Conservation (phyloP, 2,329 filamentous ascomycete species). For the Nemania sp. region DNA sequence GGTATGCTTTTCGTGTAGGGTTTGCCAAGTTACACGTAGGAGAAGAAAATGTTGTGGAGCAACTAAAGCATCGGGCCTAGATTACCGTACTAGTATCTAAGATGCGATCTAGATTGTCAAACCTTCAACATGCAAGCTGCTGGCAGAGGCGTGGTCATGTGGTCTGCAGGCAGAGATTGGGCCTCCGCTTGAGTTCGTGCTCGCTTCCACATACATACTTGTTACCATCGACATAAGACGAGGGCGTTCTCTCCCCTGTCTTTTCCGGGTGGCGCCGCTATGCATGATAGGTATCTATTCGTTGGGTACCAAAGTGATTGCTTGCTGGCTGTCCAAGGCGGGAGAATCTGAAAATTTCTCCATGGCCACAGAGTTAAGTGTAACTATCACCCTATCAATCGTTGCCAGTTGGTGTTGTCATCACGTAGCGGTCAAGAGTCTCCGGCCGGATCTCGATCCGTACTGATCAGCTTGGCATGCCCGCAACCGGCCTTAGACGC, state of each 20-base stretch:
- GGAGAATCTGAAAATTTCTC: not conserved
- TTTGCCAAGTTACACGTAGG: not conserved
- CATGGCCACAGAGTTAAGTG: no score
- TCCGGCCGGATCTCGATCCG: constrained; percentile 5
- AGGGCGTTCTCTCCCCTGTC: not conserved
- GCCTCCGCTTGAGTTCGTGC: not conserved
- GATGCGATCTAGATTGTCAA: no score
- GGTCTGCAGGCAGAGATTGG: not conserved
- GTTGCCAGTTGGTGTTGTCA: constrained; percentile 9
- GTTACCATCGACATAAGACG: not conserved
- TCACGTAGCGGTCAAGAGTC: constrained; percentile 16
- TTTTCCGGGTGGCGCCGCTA: not conserved
- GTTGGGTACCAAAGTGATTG: no score
- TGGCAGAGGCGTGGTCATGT: not conserved
- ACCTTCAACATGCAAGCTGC: no score
- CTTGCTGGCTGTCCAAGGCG: not conserved
- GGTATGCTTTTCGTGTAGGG: constrained; percentile 3
- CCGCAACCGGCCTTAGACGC: constrained; percentile 16
- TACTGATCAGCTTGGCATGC: constrained; percentile 10
- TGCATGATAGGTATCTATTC: constrained; percentile 1
- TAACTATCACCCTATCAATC: constrained; percentile 7
- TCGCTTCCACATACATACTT: not conserved
- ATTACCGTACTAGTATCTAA: no score
- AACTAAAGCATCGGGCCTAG: constrained; percentile 5
- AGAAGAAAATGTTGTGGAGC: no score